These are phyloP conservation scores for Geum urbanum DNA, from an alignment of 306 rosid species.

Conservation along the genomic window DNA sequence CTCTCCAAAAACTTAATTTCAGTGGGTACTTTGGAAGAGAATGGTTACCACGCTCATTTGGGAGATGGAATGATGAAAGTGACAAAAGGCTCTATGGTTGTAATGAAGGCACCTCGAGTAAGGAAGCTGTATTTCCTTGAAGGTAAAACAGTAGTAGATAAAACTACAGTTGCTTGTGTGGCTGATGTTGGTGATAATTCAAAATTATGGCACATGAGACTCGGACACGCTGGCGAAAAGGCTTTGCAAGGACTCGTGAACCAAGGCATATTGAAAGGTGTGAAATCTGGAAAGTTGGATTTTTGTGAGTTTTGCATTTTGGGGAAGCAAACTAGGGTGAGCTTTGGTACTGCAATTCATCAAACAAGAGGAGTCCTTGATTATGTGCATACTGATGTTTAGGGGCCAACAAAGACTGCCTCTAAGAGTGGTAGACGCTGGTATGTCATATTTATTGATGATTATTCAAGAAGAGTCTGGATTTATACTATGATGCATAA, in stretches of 20 bases:
- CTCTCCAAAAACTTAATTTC: background rate
- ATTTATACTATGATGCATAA: background rate
- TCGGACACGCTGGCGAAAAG: background rate
- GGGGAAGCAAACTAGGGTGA: background rate
- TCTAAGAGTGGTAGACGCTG: background rate
- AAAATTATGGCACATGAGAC: background rate
- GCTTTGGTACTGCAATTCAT: background rate
- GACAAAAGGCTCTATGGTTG: no score
- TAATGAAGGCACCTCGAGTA: background rate
- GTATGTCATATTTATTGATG: background rate
- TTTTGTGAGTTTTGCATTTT: background rate
- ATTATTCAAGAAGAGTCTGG: background rate
- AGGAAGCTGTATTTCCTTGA: background rate
- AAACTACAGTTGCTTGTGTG: background rate
- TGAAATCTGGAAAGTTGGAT: background rate
- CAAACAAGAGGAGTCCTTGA: background rate
- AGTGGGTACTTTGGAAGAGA: background rate
- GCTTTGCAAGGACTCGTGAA: background rate
- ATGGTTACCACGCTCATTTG: background rate
- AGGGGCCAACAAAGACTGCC: background rate
- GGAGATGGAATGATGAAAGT: no score
- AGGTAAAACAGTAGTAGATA: background rate
- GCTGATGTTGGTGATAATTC: background rate
- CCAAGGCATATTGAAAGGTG: background rate
- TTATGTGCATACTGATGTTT: background rate